Evolutionary conservation across 106 monocot species (phyloP).

Genomic region (Acorus gramineus): DNA sequence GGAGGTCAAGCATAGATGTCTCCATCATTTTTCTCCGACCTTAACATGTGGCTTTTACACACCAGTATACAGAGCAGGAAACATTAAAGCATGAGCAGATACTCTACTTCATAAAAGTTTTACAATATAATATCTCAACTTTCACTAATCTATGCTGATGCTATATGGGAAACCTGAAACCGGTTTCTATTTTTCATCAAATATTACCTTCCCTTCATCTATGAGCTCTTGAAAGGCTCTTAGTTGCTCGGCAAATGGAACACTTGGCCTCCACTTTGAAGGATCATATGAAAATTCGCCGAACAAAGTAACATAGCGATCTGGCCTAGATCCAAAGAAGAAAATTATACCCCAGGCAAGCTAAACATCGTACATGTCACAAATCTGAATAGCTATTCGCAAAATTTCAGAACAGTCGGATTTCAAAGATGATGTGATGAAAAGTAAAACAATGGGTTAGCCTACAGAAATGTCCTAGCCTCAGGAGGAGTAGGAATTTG

Average conservation of each 20-base stretch:
- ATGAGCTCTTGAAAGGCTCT: constrained; percentile 77
- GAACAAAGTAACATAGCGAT: constrained; percentile 91
- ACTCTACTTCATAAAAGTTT: too few species aligned
- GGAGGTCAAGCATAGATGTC: background rate
- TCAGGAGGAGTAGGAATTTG: too few species aligned
- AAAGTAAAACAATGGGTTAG: too few species aligned
- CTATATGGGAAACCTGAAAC: background rate
- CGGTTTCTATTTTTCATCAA: background rate
- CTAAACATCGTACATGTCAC: background rate
- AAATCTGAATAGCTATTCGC: background rate
- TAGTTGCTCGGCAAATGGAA: constrained; percentile 83
- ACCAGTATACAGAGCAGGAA: too few species aligned
- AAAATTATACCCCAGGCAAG: background rate
- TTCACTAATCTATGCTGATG: too few species aligned
- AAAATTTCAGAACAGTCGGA: too few species aligned
- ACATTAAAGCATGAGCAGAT: too few species aligned
- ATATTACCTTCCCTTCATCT: constrained; percentile 71
- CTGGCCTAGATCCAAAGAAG: constrained; percentile 48
- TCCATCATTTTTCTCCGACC: too few species aligned
- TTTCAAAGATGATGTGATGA: too few species aligned
- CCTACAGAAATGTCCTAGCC: too few species aligned
- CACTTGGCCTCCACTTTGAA: constrained; percentile 76
- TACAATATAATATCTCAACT: too few species aligned
- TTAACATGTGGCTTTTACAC: too few species aligned
- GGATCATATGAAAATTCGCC: constrained; percentile 75